Evolutionary conservation across 495 filamentous ascomycete species (phyloP).

Genomic region (Pyrenula aspistea): DNA sequence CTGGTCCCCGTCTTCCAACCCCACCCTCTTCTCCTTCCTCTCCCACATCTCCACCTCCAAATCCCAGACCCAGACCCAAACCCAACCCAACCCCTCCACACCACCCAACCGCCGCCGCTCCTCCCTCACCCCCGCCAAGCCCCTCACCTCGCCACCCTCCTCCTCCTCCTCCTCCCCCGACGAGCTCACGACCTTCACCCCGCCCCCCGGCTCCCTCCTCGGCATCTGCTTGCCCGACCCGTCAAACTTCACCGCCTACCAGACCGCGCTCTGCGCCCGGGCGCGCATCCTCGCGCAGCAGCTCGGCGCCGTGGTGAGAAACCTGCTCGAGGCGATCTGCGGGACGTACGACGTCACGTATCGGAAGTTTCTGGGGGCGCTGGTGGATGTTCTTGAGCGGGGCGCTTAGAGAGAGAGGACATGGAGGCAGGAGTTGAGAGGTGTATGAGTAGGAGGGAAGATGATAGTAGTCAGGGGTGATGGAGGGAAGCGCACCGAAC

Average conservation of each 20-base stretch:
- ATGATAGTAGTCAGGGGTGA: too few relatives aligned
- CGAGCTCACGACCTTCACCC: neutral
- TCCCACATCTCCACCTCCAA: constrained; percentile 44
- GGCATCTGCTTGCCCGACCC: neutral
- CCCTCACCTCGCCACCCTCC: too few relatives aligned
- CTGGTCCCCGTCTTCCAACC: constrained; percentile 45
- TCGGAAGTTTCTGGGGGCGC: neutral
- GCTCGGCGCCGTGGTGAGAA: neutral
- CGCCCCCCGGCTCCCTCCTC: neutral
- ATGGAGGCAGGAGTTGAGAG: too few relatives aligned
- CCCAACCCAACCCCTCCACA: neutral
- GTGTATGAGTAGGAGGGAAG: too few relatives aligned
- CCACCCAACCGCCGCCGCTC: neutral
- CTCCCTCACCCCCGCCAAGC: too few relatives aligned
- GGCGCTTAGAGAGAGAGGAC: too few relatives aligned
- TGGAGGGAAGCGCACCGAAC: too few relatives aligned
- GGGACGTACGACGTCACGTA: neutral
- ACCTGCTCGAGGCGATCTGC: neutral
- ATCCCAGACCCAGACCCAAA: constrained; percentile 15
- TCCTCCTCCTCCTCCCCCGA: neutral
- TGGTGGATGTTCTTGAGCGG: neutral
- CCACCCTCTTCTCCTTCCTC: constrained; percentile 49
- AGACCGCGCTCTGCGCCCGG: neutral
- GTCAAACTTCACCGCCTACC: neutral
- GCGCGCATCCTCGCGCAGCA: neutral